Base-by-base conservation (phyloP, 1,139 yeast genomes). In the Debaryomycetaceae sp. region DNA sequence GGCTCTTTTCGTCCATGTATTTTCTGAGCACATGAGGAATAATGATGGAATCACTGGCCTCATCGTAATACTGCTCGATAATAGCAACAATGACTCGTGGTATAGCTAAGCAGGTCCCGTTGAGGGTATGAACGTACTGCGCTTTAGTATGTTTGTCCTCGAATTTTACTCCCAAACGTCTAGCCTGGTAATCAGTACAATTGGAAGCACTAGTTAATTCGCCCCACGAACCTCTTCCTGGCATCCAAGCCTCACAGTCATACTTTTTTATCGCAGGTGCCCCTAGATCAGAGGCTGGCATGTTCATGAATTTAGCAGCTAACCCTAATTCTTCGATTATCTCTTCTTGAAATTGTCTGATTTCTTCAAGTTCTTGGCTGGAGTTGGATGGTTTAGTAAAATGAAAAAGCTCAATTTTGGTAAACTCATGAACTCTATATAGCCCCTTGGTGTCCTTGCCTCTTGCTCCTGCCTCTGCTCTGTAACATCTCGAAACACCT, bases 181-280 rank as follows among this genome's bases (percentile, higher is more conserved):
- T 74, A 6, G 96, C 68, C 62, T 94, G 99, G 59, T 79, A 94
- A 51, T 91, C 98, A 3, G 91, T 79, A 61, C 99, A 94, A 55
- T 91, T 92, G 1, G 98, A 89, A 2, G 94, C 73, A 33, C 96
- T 87, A 1, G 96, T 83, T 29, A 92, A 73, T 56, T 94, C 99
- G 3, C 99, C 99, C 88, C 95, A 94, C 2, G 66, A 63, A 2
- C 88, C 88, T 52, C 97, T 78, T 2, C 98, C 98, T 0, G 98
- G 98, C 97, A 94, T 92, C 92, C 96, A 88, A 0, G 94, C 96
- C 61, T 94, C 99, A 41, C 91, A 87, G 53, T 94, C 98, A 55
- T 83, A 88, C 61, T 94, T 94, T 55, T 85, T 83, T 61, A 75
- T 79, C 0, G 98, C 98, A 1, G 98, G 96, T 0, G 96, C 84